These are phyloP conservation scores for Neolentinus lepideus DNA, from an alignment of 1,284 basidiomycete species.

Conservation along the genomic window DNA sequence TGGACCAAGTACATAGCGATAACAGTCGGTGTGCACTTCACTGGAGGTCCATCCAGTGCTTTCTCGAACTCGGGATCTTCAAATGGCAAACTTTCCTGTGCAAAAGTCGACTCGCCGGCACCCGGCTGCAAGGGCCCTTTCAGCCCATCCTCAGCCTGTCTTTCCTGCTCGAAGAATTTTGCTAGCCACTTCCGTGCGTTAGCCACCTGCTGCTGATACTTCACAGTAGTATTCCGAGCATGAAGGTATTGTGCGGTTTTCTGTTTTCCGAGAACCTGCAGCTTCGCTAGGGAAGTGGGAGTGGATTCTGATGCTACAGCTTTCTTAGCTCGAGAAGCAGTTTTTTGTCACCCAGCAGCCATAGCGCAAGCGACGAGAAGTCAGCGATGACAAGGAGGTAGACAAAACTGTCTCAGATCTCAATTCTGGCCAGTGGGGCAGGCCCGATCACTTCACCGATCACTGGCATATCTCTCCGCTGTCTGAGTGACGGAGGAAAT, in stretches of 20 bases:
- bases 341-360: neutral
- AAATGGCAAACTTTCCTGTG: neutral
- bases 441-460: neutral
- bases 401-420: neutral
- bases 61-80: neutral
- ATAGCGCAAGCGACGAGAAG: neutral
- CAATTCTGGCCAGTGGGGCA: neutral
- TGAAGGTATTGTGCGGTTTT: neutral
- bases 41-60: neutral
- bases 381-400: neutral
- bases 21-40: neutral
- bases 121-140: neutral
- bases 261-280: neutral
- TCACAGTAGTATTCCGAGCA: neutral
- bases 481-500: too few relatives aligned
- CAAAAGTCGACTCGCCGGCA: neutral
- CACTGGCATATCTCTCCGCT: neutral
- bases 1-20: neutral
- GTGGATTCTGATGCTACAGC: neutral
- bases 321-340: neutral
- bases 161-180: neutral
- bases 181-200: neutral
- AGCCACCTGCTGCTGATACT: neutral
- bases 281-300: neutral
- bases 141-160: neutral